Evolutionary conservation across 2,329 filamentous ascomycete species (phyloP), one percentile per base, ranked within the genome.

Genomic region (Byssoonygena ceratinophila): DNA sequence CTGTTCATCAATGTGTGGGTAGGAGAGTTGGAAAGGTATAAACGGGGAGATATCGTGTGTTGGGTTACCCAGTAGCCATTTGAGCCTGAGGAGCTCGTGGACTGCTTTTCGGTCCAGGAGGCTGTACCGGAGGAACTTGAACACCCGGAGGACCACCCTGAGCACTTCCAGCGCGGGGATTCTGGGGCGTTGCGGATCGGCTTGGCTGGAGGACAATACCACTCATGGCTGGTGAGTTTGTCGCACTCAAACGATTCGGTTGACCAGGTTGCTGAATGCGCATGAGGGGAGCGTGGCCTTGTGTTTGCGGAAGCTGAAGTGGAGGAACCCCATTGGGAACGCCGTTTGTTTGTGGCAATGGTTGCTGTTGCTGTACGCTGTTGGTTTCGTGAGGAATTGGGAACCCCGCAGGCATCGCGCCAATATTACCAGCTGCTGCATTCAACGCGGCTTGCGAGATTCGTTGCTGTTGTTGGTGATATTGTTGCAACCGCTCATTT

Each of bases 281-380:
- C 67, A 78, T 71, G 66, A 76, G 72, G n/a, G 75, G 74, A 32
- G 75, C 75, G 59, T 74, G 77, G 16, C 72, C 67, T 58, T 76
- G 74, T 20, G 72, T 63, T 57, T 76, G 74, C 50, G 71, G 67
- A 25, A 68, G 70, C 54, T 73, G 71, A 62, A 75, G 69, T 16
- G 61, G 63, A 4, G 65, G 56, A 12, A 58, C 60, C 5, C 67
- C 65, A 45, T 66, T 70, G 6, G 61, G 46, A 58, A 69, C 63
- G 7, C 47, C 47, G 27, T 59, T 59, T 25, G 61, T 44, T 52
- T 66, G 66, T 39, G 67, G 60, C 55, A 64, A 66, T 43, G 34
- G 36, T 20, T 50, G 46, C 22, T 49, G 46, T 48, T 51, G 60
- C 55, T 46, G 59, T 55, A 20, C 56, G 54, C 40, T 46, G 52